Conservation (phyloP, 345 rosid genomes). For the Ailanthus altissimus region DNA sequence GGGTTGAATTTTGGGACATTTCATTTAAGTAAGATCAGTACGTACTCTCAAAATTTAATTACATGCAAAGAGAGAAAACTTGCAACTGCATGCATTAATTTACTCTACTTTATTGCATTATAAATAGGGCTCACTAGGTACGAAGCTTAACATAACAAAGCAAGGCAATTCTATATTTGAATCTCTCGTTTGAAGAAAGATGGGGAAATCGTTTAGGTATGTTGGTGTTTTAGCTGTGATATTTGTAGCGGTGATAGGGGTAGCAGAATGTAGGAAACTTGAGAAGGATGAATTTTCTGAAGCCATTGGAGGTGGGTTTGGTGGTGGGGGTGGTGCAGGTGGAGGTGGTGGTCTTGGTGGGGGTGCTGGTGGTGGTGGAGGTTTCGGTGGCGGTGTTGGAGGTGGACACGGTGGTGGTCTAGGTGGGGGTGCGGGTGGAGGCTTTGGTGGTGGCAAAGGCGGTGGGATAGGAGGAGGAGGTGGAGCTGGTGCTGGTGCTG, state of each 20-base stretch:
- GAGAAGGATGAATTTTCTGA: slow-evolving; percentile 20
- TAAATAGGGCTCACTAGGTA: slow-evolving; percentile 8
- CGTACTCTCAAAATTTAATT: background rate
- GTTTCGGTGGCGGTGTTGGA: slow-evolving; percentile 14
- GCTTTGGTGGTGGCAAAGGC: slow-evolving; percentile 9
- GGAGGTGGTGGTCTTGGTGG: slow-evolving; percentile 9
- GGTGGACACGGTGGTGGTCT: slow-evolving; percentile 16
- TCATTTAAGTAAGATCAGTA: background rate
- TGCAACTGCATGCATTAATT: slow-evolving; percentile 28
- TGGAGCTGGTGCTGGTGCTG: slow-evolving; percentile 18
- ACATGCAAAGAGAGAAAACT: background rate
- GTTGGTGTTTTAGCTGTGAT: slow-evolving; percentile 23
- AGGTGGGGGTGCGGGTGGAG: background rate
- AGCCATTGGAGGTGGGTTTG: slow-evolving; percentile 12
- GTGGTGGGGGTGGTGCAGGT: slow-evolving; percentile 17
- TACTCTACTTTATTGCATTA: background rate
- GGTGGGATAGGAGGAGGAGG: slow-evolving; percentile 14
- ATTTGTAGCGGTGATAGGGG: slow-evolving; percentile 33
- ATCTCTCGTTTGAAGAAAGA: background rate
- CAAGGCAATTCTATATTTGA: background rate
- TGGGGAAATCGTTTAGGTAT: slow-evolving; percentile 31
- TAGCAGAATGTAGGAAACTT: slow-evolving; percentile 42
- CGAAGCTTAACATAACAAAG: background rate
- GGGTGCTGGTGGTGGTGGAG: background rate
- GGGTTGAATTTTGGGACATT: slow-evolving; percentile 28